phyloP scores from a whole-genome alignment of 352 stramenopile genomes.

The Plasmopara viticola region DNA sequence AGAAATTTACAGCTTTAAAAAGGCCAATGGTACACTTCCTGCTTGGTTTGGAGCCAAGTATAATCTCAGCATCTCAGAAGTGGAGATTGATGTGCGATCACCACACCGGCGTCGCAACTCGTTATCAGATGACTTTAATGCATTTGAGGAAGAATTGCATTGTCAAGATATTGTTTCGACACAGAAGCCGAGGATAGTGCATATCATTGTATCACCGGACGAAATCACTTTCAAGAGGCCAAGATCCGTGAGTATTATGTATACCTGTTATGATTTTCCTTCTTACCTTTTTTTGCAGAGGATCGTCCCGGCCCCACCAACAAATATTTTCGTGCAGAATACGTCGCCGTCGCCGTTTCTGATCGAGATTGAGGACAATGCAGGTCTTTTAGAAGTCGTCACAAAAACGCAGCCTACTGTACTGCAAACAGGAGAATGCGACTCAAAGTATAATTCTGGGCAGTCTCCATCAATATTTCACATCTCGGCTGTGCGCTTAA shows the following conservation, averaged over 20 bases:
- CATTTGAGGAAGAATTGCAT: constrained; percentile 18
- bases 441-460: constrained; percentile 2
- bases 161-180: constrained; percentile 4
- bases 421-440: constrained; percentile 7
- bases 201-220: constrained; percentile 55
- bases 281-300: constrained; percentile 6
- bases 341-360: constrained; percentile 46
- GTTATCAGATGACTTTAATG: constrained; percentile 31
- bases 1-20: constrained; percentile 63
- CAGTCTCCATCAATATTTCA: constrained; percentile 24
- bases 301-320: constrained; percentile 27
- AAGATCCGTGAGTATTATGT: constrained; percentile 9
- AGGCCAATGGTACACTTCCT: constrained; percentile 51
- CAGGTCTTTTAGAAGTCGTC: constrained; percentile 52
- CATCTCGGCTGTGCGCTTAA: constrained; percentile 41
- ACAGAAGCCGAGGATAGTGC: constrained; percentile 27
- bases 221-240: constrained; percentile 61
- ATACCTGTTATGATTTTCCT: constrained; percentile 3
- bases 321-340: constrained; percentile 79
- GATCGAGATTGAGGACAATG: constrained; percentile 54
- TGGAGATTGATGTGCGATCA: constrained; percentile 35
- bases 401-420: constrained; percentile 23
- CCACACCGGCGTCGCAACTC: constrained; percentile 24
- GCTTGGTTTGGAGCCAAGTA: constrained; percentile 60
- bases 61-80: constrained; percentile 47